Evolutionary conservation across 805 yeast genomes (phyloP).

Genomic region (Maudiozyma bulderi): DNA sequence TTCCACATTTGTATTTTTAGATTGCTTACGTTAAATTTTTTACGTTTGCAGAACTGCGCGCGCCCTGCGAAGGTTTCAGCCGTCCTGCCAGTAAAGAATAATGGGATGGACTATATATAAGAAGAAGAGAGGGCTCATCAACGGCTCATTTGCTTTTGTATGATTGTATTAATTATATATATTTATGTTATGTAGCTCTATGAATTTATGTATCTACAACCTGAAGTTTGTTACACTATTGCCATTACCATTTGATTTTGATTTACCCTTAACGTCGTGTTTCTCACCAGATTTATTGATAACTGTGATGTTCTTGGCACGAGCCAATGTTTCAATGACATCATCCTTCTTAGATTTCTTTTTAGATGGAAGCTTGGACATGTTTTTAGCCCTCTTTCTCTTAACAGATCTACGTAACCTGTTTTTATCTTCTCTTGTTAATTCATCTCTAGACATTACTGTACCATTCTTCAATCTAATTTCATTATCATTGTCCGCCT

Average conservation of each 20-base stretch:
- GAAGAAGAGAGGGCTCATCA: no score
- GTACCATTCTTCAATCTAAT: constrained; percentile 68
- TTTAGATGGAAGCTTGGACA: constrained; percentile 25
- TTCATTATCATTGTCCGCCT: constrained; percentile 43
- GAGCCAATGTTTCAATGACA: constrained; percentile 59
- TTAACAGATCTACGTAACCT: constrained; percentile 80
- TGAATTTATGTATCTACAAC: neutral
- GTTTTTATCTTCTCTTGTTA: constrained; percentile 76
- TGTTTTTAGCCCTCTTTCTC: constrained; percentile 56
- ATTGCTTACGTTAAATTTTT: neutral
- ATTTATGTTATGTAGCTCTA: no score
- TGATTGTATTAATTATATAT: no score
- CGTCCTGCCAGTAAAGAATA: neutral
- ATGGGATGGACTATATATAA: neutral
- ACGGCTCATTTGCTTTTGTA: no score
- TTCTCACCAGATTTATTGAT: constrained; percentile 68
- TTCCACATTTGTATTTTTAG: neutral
- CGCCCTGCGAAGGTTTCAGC: neutral
- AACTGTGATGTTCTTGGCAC: constrained; percentile 68
- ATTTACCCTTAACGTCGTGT: constrained; percentile 62
- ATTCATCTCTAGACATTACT: constrained; percentile 70
- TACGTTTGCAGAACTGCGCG: neutral
- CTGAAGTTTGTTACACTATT: constrained; percentile 3
- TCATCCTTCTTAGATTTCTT: constrained; percentile 48
- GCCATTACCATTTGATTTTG: constrained; percentile 28